Conservation (phyloP, 768 basidiomycete species). For the Mycena crocata region DNA sequence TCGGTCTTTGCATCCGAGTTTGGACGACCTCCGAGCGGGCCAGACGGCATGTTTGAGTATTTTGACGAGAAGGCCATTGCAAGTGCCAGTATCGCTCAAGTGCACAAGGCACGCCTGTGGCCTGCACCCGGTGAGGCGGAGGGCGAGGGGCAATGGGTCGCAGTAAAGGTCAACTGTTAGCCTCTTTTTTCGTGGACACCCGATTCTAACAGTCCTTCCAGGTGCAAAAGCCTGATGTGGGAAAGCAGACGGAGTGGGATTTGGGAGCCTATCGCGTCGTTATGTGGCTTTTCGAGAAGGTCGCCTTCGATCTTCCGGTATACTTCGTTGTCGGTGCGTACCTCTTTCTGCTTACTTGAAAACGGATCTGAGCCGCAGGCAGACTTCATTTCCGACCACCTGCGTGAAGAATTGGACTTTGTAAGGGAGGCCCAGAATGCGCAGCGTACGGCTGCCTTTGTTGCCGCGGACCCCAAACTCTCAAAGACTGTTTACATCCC, state of each 20-base stretch:
- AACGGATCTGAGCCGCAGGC: neutral
- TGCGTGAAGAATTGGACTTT: slow-evolving; percentile 88
- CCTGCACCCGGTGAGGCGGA: slow-evolving; percentile 52
- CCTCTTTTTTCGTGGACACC: neutral
- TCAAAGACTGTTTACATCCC: slow-evolving; percentile 83
- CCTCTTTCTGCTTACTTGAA: neutral
- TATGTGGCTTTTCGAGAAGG: slow-evolving; percentile 84
- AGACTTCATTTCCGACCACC: slow-evolving; percentile 84
- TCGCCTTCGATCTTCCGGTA: slow-evolving; percentile 88
- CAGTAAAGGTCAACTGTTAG: slow-evolving; percentile 70
- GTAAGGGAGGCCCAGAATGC: slow-evolving; percentile 84
- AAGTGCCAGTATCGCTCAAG: slow-evolving; percentile 93
- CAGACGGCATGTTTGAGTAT: slow-evolving; percentile 79
- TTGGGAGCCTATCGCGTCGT: slow-evolving; percentile 74
- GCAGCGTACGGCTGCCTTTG: slow-evolving; percentile 70
- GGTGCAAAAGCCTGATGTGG: slow-evolving; percentile 88
- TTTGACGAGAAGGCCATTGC: slow-evolving; percentile 86
- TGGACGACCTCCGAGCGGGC: slow-evolving; percentile 70
- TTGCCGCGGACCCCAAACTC: slow-evolving; percentile 78
- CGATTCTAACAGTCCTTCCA: neutral
- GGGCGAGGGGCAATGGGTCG: slow-evolving; percentile 76
- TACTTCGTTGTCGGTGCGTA: slow-evolving; percentile 80
- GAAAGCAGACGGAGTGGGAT: slow-evolving; percentile 89
- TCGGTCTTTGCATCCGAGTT: slow-evolving; percentile 79
- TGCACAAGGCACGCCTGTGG: slow-evolving; percentile 79